Evolutionary conservation across 345 rosid species (phyloP), one percentile per base, ranked within the genome.

Genomic region (Cardamine chenopodiifolia): DNA sequence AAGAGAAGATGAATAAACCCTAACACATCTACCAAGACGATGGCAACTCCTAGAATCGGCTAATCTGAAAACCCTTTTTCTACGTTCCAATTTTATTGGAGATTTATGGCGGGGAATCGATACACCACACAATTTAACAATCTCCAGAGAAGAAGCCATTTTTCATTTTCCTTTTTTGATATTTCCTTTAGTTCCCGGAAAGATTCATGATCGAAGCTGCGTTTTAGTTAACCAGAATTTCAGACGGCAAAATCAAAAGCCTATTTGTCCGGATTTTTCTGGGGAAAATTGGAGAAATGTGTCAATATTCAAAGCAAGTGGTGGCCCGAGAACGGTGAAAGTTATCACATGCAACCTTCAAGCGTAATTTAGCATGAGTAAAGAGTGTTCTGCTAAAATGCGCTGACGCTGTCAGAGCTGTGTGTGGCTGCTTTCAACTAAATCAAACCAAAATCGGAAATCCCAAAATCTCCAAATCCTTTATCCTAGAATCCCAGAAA

Each of bases 1-100:
- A 50, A 68, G 83, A 69, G 80, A 73, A 13, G 87, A 82, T 59
- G 90, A 91, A 59, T 34, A 58, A 60, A 88, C 81, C 76, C 71
- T 78, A 68, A 78, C 52, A 62, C 75, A 71, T 56, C 56, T 68
- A 50, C 71, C 65, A 25, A 44, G 59, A n/a, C 54, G 65, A 60
- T 39, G 40, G 64, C 68, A 79, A 18, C 68, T 61, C 56, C 39
- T 61, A 20, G 56, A 80, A 52, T 79, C 74, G 28, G 70, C 42
- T 26, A 78, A 75, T 74, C 68, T 71, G 48, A 79, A 45, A 65
- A 50, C 42, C 71, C 73, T 71, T 79, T 76, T 83, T 69, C 82
- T 58, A 61, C 47, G 67, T 72, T 66, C 79, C 44, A 71, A 61
- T 57, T 58, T 87, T 29, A 77, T 70, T 6, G 79, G 81, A 59